phyloP scores from a whole-genome alignment of 108 stramenopile genomes.

The Ochromonas danica region DNA sequence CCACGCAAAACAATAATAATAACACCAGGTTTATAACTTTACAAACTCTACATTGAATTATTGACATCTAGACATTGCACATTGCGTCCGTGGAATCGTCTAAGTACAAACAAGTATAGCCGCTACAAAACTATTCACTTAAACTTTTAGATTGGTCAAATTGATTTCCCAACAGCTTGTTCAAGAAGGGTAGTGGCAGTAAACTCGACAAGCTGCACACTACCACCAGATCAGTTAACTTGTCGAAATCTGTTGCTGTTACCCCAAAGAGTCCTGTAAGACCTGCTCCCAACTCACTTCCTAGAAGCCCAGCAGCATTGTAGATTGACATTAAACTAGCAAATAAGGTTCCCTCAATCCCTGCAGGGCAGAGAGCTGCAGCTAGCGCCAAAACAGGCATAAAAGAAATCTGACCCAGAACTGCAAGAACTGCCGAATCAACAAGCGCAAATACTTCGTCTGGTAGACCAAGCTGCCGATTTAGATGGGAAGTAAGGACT shows the following conservation, averaged over 20 bases:
- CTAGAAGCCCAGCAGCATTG: conserved; percentile 79
- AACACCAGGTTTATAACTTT: too few species aligned
- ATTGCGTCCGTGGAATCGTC: too few species aligned
- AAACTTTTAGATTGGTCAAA: too few species aligned
- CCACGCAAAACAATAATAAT: too few species aligned
- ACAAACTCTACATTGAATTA: too few species aligned
- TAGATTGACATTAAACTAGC: conserved; percentile 87
- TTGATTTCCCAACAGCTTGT: not conserved
- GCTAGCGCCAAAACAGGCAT: conserved; percentile 88
- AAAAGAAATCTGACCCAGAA: conserved; percentile 85
- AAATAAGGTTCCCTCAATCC: conserved; percentile 89
- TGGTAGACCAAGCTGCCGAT: conserved; percentile 78
- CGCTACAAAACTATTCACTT: too few species aligned
- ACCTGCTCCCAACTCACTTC: conserved; percentile 79
- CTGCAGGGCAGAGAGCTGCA: conserved; percentile 81
- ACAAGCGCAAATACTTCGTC: conserved; percentile 85
- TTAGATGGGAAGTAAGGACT: conserved; percentile 77
- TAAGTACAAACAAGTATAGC: too few species aligned
- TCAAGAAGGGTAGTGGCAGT: conserved; percentile 72
- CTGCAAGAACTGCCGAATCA: conserved; percentile 79
- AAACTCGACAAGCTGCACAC: conserved; percentile 81
- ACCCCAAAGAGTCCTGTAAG: conserved; percentile 78
- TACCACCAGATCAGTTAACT: conserved; percentile 72
- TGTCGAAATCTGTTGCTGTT: conserved; percentile 79
- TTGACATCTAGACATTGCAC: too few species aligned